Base-by-base conservation (phyloP, 2,329 filamentous ascomycete species). In the Trichophyton rubrum region DNA sequence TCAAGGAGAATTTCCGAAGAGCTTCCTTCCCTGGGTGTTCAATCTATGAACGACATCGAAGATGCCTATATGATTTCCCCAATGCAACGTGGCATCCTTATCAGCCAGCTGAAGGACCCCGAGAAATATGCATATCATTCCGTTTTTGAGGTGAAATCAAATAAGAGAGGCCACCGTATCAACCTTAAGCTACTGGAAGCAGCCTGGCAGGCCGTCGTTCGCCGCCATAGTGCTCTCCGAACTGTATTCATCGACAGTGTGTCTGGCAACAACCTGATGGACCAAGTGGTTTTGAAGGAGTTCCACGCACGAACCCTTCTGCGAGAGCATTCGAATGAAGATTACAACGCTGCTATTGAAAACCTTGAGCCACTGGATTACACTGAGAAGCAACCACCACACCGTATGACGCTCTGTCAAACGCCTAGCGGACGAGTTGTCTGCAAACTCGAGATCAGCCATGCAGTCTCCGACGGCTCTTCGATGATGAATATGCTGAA, bases 361-460 rank as follows among this genome's bases (percentile, higher is more conserved):
- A 67, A 67, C 27, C 60, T 74, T 8, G 65, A 65, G 15, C 65
- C 65, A 0, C 65, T 73, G 38, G 69, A 68, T 2, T 67, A 71
- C 9, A 65, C 62, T 2, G 66, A 70, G 41, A 60, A 64, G 3
- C 71, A 68, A 33, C 66, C 71, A 13, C 69, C 69, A 1, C 72
- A 75, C 20, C 71, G 73, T 47, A 30, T 75, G 11, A 70, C 68
- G 1, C 63, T 75, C 9, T 74, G 72, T 62, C 68, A 65, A 33
- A 71, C 70, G 3, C 57, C 64, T 6, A 66, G 63, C 41, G 70
- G 69, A 1, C 64, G 67, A 3, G 67, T 74, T 0, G 60, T 73
- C 0, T 62, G 73, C 40, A 73, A 73, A 58, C 61, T 74, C 6
- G 71, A 73, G 60, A 72, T 74, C 33, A 73, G 72, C 55, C 72